Evolutionary conservation across 371 early-diverging fungal species (phyloP).

Genomic region (Coemansia sp.): DNA sequence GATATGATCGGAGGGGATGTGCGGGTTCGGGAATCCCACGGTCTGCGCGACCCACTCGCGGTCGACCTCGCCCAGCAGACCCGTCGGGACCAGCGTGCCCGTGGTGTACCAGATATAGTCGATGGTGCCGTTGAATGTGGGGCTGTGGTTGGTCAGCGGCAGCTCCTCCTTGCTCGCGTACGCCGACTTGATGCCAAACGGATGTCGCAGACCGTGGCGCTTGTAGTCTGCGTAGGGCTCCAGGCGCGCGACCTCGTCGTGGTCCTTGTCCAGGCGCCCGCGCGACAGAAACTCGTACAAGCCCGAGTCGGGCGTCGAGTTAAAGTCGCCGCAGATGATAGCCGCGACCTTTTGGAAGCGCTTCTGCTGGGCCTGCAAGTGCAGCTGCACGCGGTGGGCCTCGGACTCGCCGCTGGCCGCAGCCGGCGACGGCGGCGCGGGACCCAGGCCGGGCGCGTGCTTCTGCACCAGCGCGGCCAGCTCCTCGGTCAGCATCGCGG

Average conservation of each 20-base stretch:
- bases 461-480: constrained; percentile 52
- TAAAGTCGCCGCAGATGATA: constrained; percentile 96
- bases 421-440: background rate
- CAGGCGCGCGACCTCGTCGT: constrained; percentile 78
- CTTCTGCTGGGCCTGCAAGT: constrained; percentile 45
- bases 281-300: constrained; percentile 80
- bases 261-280: constrained; percentile 67
- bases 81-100: constrained; percentile 72
- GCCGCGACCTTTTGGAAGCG: constrained; percentile 59
- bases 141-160: constrained; percentile 95
- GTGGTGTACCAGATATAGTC: constrained; percentile 97
- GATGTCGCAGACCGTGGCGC: constrained; percentile 78
- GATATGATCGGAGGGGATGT: constrained; percentile 90
- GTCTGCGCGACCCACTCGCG: constrained; percentile 69
- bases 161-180: constrained; percentile 75
- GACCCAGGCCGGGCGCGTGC: constrained; percentile 16
- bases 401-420: constrained; percentile 32
- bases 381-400: constrained; percentile 41
- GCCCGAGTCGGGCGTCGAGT: constrained; percentile 88
- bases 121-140: constrained; percentile 88
- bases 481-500: constrained; percentile 94
- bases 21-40: constrained; percentile 95
- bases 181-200: constrained; percentile 76
- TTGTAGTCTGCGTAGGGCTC: constrained; percentile 83
- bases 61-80: constrained; percentile 84